These are phyloP conservation scores for Cochlearia excelsa DNA, from an alignment of 345 rosid genomes.

Conservation along the genomic window DNA sequence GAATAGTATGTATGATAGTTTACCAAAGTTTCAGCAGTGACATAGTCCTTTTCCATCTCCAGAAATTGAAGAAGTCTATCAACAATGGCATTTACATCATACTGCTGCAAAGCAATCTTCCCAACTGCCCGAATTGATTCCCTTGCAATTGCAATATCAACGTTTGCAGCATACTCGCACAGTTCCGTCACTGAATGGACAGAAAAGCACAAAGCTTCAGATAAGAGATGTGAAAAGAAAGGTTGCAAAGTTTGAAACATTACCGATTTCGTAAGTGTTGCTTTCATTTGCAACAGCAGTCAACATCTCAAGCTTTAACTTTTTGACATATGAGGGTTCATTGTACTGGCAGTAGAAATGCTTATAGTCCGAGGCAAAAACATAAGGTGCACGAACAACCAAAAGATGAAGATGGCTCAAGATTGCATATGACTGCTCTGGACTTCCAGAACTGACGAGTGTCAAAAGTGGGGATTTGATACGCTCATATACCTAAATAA, in stretches of 20 bases:
- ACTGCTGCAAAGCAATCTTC: constrained; percentile 96
- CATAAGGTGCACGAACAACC: constrained; percentile 95
- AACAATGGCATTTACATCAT: constrained; percentile 98
- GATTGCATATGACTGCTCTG: constrained; percentile 97
- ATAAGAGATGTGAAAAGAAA: constrained; percentile 22
- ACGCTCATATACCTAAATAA: constrained; percentile 86
- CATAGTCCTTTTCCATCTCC: constrained; percentile 99
- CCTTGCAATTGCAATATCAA: constrained; percentile 90
- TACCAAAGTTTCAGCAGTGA: constrained; percentile 98
- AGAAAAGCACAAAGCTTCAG: constrained; percentile 23
- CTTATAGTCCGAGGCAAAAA: constrained; percentile 88
- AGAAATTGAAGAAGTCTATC: constrained; percentile 99
- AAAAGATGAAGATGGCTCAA: constrained; percentile 91
- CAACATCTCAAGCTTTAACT: constrained; percentile 98
- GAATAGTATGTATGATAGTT: constrained; percentile 21
- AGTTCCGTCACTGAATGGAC: constrained; percentile 78
- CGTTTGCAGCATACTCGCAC: constrained; percentile 99
- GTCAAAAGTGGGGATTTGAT: constrained; percentile 97
- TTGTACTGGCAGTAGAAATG: constrained; percentile 98
- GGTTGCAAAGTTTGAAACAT: constrained; percentile 26
- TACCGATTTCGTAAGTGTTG: constrained; percentile 97
- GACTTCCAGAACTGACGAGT: constrained; percentile 97
- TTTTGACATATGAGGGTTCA: constrained; percentile 93
- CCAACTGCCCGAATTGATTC: constrained; percentile 99
- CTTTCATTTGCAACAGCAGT: constrained; percentile 98